Conservation (phyloP, 805 yeast species). For the Monosporozyma servazzii region DNA sequence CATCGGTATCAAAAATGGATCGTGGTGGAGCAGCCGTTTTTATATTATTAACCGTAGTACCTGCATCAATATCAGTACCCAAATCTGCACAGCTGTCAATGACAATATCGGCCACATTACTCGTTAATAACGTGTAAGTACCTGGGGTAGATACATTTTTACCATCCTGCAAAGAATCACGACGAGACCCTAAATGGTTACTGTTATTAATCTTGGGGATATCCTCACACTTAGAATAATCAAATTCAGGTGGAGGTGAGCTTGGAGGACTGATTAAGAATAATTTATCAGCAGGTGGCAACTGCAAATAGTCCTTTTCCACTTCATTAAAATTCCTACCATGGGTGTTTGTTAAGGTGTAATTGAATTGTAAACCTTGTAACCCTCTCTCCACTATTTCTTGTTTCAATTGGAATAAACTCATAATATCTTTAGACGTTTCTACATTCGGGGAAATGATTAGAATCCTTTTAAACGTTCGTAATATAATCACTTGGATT, state of each 20-base stretch:
- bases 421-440: constrained; percentile 7
- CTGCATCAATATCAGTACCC: background rate
- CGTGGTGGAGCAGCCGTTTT: constrained; percentile 32
- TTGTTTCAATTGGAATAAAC: background rate
- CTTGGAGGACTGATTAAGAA: constrained; percentile 36
- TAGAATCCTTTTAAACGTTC: constrained; percentile 17
- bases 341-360: constrained; percentile 11
- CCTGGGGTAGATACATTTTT: background rate
- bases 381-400: background rate
- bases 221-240: constrained; percentile 32
- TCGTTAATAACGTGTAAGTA: constrained; percentile 10
- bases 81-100: constrained; percentile 13
- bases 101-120: constrained; percentile 16
- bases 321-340: background rate
- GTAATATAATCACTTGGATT: constrained; percentile 18
- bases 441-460: constrained; percentile 14
- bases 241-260: constrained; percentile 36
- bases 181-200: background rate
- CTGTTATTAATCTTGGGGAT: constrained; percentile 20
- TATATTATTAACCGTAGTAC: constrained; percentile 9
- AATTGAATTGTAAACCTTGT: constrained; percentile 7
- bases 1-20: constrained; percentile 31
- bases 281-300: constrained; percentile 29
- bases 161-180: background rate
- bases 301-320: constrained; percentile 19